Percentiles rank a stretch among this genome's conserved stretches.
Conservation (phyloP, 192 early-diverging fungal species). For the Blastocladiella britannica region DNA sequence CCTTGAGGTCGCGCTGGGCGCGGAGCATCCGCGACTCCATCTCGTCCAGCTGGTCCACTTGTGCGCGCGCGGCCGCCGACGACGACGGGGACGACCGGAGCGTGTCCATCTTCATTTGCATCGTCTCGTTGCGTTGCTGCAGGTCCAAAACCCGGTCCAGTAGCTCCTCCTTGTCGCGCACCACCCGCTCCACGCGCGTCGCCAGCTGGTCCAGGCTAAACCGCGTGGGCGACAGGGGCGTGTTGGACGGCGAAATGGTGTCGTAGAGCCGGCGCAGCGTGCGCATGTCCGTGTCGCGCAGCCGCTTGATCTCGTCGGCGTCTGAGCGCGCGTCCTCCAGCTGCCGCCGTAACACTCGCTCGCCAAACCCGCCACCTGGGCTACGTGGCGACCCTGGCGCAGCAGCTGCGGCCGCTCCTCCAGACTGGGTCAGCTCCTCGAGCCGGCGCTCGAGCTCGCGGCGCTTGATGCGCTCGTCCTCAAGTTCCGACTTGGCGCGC, state of each 20-base stretch:
- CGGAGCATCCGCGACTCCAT: not conserved
- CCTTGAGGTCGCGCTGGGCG: not conserved
- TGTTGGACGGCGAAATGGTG: too few relatives aligned
- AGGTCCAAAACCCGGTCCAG: not conserved
- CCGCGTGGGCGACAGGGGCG: not conserved
- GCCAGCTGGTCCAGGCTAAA: not conserved
- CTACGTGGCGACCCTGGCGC: too few relatives aligned
- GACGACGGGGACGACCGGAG: not conserved
- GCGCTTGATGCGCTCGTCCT: not conserved
- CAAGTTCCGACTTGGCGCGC: not conserved
- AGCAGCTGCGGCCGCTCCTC: not conserved
- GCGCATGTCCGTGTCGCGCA: too few relatives aligned
- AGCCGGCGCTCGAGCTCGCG: not conserved
- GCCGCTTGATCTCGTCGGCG: too few relatives aligned
- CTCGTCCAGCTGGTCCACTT: not conserved
- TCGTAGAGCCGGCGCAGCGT: too few relatives aligned
- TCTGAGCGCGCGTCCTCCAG: too few relatives aligned
- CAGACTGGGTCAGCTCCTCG: not conserved
- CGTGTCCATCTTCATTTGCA: conserved; percentile 2
- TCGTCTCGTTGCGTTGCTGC: not conserved
- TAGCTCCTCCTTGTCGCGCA: not conserved
- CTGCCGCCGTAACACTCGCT: not conserved
- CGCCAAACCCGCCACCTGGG: too few relatives aligned
- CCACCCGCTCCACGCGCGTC: not conserved
- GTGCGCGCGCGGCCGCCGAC: conserved; percentile 1